Evolutionary conservation across 192 early-diverging fungal genomes (phyloP).

Genomic region (Coemansia sp.): DNA sequence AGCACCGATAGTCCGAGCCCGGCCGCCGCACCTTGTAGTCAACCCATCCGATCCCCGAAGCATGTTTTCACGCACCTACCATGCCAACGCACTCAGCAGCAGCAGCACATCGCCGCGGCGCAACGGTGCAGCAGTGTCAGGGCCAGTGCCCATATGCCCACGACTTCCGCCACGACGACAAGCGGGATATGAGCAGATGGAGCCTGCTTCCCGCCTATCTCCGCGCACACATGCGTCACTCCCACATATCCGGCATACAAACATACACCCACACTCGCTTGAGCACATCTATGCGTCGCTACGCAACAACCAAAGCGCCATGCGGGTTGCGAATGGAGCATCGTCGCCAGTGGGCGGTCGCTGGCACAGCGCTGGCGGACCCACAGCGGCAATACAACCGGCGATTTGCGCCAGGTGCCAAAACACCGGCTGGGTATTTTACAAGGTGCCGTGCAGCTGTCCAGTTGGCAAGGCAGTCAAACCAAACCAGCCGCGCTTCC

Average conservation of each 20-base stretch:
- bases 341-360: background rate
- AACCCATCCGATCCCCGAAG: conserved; percentile 52
- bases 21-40: conserved; percentile 33
- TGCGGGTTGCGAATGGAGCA: conserved; percentile 7
- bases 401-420: conserved; percentile 20
- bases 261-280: background rate
- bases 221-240: conserved; percentile 20
- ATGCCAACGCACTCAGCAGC: background rate
- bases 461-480: conserved; percentile 15
- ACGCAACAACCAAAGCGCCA: conserved; percentile 15
- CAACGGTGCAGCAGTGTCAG: conserved; percentile 19
- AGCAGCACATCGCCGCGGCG: conserved; percentile 12
- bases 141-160: conserved; percentile 25
- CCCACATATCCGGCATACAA: conserved; percentile 11
- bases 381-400: conserved; percentile 1
- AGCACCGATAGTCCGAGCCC: conserved; percentile 40
- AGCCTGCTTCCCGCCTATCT: conserved; percentile 21
- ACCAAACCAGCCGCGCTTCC: conserved; percentile 11
- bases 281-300: conserved; percentile 15
- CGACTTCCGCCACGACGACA: conserved; percentile 20
- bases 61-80: conserved; percentile 30
- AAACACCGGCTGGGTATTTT: conserved; percentile 28
- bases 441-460: conserved; percentile 24
- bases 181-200: conserved; percentile 35
- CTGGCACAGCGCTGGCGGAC: conserved; percentile 3